Evolutionary conservation across 192 early-diverging fungal genomes (phyloP).

Genomic region (Allomyces javanicus): DNA sequence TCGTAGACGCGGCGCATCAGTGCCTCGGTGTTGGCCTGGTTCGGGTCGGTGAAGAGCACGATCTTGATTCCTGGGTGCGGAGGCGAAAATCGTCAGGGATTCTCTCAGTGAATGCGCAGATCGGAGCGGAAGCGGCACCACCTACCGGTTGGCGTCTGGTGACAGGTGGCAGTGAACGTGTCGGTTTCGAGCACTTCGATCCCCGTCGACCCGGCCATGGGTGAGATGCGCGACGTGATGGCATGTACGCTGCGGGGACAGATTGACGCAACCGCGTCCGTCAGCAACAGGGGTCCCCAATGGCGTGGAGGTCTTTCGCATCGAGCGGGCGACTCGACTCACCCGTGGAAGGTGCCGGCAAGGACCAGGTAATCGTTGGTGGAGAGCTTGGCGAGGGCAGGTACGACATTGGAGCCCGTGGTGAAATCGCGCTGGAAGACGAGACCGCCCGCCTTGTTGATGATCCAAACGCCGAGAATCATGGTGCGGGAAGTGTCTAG

Average conservation of each 20-base stretch:
- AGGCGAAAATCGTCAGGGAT: neutral
- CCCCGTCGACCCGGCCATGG: constrained; percentile 55
- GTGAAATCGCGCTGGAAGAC: constrained; percentile 84
- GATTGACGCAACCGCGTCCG: no score
- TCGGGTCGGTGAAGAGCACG: constrained; percentile 67
- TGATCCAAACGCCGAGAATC: constrained; percentile 66
- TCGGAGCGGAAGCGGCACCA: no score
- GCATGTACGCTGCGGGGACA: constrained; percentile 66
- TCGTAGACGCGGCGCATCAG: constrained; percentile 52
- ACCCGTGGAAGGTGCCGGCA: constrained; percentile 94
- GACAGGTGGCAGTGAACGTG: constrained; percentile 77
- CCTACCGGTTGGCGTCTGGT: constrained; percentile 76
- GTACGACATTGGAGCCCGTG: constrained; percentile 17
- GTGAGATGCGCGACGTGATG: constrained; percentile 81
- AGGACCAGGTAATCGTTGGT: constrained; percentile 95
- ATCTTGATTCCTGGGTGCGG: constrained; percentile 69
- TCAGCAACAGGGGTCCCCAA: no score
- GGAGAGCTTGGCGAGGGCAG: constrained; percentile 47
- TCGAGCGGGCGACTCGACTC: neutral
- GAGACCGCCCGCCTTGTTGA: constrained; percentile 81
- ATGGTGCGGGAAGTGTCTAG: constrained; percentile 15
- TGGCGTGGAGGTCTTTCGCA: no score
- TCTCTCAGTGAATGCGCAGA: neutral
- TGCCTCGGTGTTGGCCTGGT: constrained; percentile 45
- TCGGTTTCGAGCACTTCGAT: constrained; percentile 86